These are phyloP conservation scores for Amphirosellinia nigrospora DNA, from an alignment of 495 filamentous ascomycete genomes.

Conservation along the genomic window DNA sequence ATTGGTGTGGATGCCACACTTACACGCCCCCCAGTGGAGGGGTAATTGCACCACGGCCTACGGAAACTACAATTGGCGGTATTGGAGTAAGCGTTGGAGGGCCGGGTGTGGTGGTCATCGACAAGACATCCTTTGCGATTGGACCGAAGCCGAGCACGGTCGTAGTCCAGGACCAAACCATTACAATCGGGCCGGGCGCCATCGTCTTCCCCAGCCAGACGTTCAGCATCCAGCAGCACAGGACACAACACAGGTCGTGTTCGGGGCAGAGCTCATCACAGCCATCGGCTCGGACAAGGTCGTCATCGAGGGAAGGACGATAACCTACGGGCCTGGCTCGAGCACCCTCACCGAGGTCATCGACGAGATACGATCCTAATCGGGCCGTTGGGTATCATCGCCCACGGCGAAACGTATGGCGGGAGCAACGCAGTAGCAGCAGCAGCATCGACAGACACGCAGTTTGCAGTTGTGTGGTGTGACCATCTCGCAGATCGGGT, in stretches of 20 bases:
- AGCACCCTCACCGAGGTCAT: conserved; percentile 45
- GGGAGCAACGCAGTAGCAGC: conserved; percentile 40
- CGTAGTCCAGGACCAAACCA: conserved; percentile 49
- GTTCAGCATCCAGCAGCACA: conserved; percentile 39
- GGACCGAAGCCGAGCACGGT: conserved; percentile 40
- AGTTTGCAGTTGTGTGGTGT: conserved; percentile 54
- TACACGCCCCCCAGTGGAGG: conserved; percentile 39
- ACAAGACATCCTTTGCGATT: conserved; percentile 52
- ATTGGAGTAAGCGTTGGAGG: conserved; percentile 51
- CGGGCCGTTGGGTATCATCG: conserved; percentile 52
- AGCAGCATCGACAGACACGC: conserved; percentile 42
- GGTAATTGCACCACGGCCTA: conserved; percentile 33
- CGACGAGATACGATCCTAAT: conserved; percentile 53
- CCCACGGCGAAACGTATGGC: conserved; percentile 49
- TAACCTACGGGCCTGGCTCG: conserved; percentile 44
- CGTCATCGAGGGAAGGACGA: conserved; percentile 51
- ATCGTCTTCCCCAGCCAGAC: conserved; percentile 45
- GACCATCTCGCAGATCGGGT: conserved; percentile 54
- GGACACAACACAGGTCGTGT: conserved; percentile 48
- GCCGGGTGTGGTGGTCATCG: conserved; percentile 52
- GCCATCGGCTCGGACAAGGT: conserved; percentile 50
- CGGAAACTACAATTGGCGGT: conserved; percentile 48
- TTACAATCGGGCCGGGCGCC: conserved; percentile 54
- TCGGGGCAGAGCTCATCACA: conserved; percentile 54
- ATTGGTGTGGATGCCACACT: conserved; percentile 50